Conservation (phyloP, 305 asterid genomes). For the Caryopteris hybrid region DNA sequence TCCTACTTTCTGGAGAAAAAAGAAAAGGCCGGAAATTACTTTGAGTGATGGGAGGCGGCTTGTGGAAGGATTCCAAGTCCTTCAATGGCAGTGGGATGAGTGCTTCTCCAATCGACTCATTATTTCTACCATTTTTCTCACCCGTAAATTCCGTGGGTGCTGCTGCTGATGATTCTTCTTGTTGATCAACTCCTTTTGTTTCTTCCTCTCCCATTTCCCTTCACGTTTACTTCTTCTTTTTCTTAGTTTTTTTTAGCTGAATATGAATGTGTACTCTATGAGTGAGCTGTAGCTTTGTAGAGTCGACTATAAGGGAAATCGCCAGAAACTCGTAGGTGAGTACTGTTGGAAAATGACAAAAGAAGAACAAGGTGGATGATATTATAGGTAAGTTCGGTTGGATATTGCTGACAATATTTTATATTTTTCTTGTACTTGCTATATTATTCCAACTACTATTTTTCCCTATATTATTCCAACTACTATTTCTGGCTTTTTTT, state of each 20-base stretch:
- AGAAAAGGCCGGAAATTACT: slow-evolving; percentile 24
- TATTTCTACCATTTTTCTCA: slow-evolving; percentile 12
- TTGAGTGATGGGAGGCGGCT: not conserved
- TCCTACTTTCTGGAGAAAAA: not conserved
- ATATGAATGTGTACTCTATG: not conserved
- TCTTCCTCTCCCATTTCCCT: slow-evolving; percentile 36
- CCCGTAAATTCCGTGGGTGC: slow-evolving; percentile 1
- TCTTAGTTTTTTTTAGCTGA: not conserved
- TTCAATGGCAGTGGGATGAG: too few species aligned
- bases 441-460: too few species aligned
- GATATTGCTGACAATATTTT: not conserved
- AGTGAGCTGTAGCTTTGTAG: too few species aligned
- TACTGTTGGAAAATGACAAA: slow-evolving; percentile 32
- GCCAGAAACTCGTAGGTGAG: slow-evolving; percentile 26
- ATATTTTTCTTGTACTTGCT: not conserved
- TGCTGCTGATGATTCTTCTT: not conserved
- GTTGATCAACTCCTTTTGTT: slow-evolving; percentile 7
- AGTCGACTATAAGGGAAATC: too few species aligned
- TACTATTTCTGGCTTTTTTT: not conserved
- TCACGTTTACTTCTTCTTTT: not conserved
- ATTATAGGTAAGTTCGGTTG: slow-evolving; percentile 13
- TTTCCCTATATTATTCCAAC: too few species aligned
- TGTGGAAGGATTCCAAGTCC: too few species aligned
- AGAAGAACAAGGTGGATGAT: not conserved
- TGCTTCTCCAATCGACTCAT: slow-evolving; percentile 18